Evolutionary conservation across 148 eudicot species (phyloP).

Genomic region (Rhododendron ferrugineum): DNA sequence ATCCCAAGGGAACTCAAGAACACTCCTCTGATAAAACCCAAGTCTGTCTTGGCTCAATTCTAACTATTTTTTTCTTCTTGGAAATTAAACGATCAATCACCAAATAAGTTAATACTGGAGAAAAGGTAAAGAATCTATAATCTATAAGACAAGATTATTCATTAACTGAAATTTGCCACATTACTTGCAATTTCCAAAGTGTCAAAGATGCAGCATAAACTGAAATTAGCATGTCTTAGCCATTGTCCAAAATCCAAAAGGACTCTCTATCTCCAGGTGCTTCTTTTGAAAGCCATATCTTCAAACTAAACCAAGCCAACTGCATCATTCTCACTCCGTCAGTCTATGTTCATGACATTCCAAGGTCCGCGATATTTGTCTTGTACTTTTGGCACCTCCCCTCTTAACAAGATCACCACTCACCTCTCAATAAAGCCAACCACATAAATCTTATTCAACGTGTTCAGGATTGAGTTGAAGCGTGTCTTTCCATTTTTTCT

Average conservation of each 20-base stretch:
- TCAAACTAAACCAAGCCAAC: not conserved
- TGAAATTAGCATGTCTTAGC: not conserved
- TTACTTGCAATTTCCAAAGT: not conserved
- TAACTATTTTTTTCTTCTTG: not conserved
- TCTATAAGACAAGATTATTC: not conserved
- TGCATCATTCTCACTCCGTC: not conserved
- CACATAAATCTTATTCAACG: not conserved
- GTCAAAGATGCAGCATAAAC: not conserved
- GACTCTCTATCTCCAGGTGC: no score
- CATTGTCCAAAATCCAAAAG: no score
- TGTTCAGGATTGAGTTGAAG: not conserved
- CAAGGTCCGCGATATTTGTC: not conserved
- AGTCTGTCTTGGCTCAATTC: not conserved
- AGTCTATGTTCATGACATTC: not conserved
- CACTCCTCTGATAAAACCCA: not conserved
- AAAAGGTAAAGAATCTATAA: not conserved
- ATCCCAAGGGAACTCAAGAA: not conserved
- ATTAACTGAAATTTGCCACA: not conserved
- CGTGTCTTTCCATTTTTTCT: not conserved
- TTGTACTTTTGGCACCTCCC: not conserved
- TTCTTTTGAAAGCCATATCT: not conserved
- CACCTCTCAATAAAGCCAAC: not conserved
- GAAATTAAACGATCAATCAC: not conserved
- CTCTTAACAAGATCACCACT: not conserved
- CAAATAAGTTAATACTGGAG: not conserved